phyloP scores from a whole-genome alignment of 2,329 filamentous ascomycete species.

The Cadophora gregata region DNA sequence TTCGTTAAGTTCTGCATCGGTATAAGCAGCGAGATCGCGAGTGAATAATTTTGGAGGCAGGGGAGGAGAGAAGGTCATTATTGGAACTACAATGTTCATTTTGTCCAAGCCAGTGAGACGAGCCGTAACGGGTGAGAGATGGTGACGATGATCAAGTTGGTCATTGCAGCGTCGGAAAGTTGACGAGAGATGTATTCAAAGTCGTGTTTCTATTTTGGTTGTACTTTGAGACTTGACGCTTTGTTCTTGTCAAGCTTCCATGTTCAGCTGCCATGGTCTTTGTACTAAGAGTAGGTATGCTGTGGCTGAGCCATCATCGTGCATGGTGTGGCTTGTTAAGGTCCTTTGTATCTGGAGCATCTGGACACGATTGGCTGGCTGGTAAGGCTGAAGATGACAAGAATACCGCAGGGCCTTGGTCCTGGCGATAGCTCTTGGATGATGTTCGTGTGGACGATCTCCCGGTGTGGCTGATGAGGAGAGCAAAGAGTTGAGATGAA shows the following conservation, averaged over 20 bases:
- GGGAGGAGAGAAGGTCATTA: constrained; percentile 18
- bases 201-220: background rate
- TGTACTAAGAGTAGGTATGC: background rate
- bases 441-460: background rate
- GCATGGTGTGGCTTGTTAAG: background rate
- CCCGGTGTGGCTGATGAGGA: background rate
- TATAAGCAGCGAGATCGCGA: constrained; percentile 27
- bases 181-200: background rate
- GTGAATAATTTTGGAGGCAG: constrained; percentile 25
- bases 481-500: background rate
- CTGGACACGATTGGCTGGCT: background rate
- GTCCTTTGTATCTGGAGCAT: background rate
- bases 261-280: background rate
- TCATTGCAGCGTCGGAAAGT: background rate
- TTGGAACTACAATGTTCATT: background rate
- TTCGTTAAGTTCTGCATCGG: constrained; percentile 29
- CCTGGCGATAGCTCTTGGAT: background rate
- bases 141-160: background rate
- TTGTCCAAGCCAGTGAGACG: background rate
- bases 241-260: background rate
- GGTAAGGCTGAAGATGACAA: background rate
- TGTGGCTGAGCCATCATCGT: background rate
- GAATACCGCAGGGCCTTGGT: background rate
- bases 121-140: too few species aligned
- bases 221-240: background rate